These are phyloP conservation scores for Niebla homalea DNA, from an alignment of 495 filamentous ascomycete genomes.

Conservation along the genomic window DNA sequence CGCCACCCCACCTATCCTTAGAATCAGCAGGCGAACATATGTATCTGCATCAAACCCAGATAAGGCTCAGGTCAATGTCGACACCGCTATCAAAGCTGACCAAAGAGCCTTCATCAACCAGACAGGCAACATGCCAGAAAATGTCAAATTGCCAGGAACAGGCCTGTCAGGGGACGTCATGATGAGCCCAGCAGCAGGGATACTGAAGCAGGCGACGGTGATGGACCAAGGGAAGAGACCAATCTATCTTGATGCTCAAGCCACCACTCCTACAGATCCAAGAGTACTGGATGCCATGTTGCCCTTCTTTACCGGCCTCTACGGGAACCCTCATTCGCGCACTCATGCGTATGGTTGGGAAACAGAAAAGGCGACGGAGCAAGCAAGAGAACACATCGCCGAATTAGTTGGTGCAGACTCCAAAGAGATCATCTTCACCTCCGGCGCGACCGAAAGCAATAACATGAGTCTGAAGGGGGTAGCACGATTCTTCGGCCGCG, in stretches of 20 bases:
- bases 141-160: slow-evolving; percentile 43
- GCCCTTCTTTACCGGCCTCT: slow-evolving; percentile 82
- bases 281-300: slow-evolving; percentile 94
- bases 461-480: slow-evolving; percentile 99
- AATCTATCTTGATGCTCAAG: slow-evolving; percentile 98
- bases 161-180: slow-evolving; percentile 47
- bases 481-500: slow-evolving; percentile 80
- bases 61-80: slow-evolving; percentile 69
- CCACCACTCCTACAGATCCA: slow-evolving; percentile 91
- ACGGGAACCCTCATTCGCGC: slow-evolving; percentile 93
- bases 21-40: slow-evolving; percentile 44
- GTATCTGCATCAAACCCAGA: slow-evolving; percentile 72
- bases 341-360: slow-evolving; percentile 99
- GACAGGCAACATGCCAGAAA: slow-evolving; percentile 47
- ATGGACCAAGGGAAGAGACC: slow-evolving; percentile 91
- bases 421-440: slow-evolving; percentile 98
- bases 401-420: slow-evolving; percentile 82
- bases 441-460: slow-evolving; percentile 95
- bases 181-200: slow-evolving; percentile 73
- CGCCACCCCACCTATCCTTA: slow-evolving; percentile 21
- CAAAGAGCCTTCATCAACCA: slow-evolving; percentile 64
- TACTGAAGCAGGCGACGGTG: slow-evolving; percentile 81
- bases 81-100: slow-evolving; percentile 70
- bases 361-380: slow-evolving; percentile 82
- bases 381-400: slow-evolving; percentile 72